A percentile compares a stretch with the other conserved stretches of the same genome.
Evolutionary conservation across 2,329 filamentous ascomycete genomes (phyloP).

Genomic region (Verticillium alfalfae): DNA sequence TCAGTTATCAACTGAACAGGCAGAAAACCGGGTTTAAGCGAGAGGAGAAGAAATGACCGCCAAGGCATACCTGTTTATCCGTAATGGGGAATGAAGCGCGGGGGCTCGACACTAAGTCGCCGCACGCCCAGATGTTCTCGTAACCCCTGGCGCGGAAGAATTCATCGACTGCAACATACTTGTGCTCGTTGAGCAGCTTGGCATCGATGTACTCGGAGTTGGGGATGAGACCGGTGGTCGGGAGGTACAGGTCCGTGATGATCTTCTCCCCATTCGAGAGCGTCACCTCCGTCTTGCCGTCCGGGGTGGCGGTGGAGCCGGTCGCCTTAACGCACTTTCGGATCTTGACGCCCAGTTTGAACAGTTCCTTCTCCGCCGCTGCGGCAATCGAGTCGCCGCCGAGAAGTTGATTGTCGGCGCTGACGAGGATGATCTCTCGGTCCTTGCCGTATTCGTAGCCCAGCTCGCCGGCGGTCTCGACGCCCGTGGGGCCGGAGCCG

Average conservation of each 20-base stretch:
- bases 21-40: background rate
- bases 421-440: constrained; percentile 44
- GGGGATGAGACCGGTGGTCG: constrained; percentile 48
- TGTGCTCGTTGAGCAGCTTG: constrained; percentile 34
- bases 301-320: constrained; percentile 21
- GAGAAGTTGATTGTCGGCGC: constrained; percentile 32
- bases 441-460: constrained; percentile 39
- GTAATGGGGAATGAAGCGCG: constrained; percentile 54
- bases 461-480: constrained; percentile 51
- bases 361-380: constrained; percentile 41
- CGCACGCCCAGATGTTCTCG: constrained; percentile 45
- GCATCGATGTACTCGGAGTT: constrained; percentile 49
- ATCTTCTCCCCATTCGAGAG: constrained; percentile 41
- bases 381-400: constrained; percentile 35
- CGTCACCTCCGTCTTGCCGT: constrained; percentile 42
- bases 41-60: background rate
- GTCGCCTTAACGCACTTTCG: constrained; percentile 34
- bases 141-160: constrained; percentile 39
- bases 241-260: constrained; percentile 49
- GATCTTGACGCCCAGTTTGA: constrained; percentile 46
- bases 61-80: constrained; percentile 41
- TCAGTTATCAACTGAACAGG: too few relatives aligned
- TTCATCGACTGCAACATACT: constrained; percentile 45
- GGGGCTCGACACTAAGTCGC: constrained; percentile 47
- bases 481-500: constrained; percentile 50